A percentile compares a stretch with the other conserved stretches of the same genome.
Conservation (phyloP, 805 yeast genomes). For the Zygosaccharomyces bisporus region DNA sequence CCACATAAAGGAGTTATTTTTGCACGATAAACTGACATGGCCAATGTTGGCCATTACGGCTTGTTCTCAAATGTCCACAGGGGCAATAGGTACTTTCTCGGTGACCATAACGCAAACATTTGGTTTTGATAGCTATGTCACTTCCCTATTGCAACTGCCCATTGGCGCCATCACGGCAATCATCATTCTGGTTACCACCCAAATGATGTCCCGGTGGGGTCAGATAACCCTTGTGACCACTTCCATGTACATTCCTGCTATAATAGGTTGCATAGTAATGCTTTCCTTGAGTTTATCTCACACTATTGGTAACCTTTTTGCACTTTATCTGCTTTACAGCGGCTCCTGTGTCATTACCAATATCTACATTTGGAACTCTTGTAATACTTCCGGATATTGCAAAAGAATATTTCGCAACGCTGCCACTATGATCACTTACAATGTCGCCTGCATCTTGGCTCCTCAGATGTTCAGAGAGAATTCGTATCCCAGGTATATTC, state of each 20-base stretch:
- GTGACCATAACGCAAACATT: conserved; percentile 50
- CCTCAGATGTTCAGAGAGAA: conserved; percentile 56
- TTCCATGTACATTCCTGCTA: conserved; percentile 44
- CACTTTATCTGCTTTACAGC: conserved; percentile 50
- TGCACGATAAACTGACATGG: conserved; percentile 48
- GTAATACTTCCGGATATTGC: conserved; percentile 61
- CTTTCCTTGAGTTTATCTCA: conserved; percentile 35
- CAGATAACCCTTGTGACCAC: conserved; percentile 38
- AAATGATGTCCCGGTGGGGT: conserved; percentile 37
- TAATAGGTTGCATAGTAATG: conserved; percentile 48
- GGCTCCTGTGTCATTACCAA: conserved; percentile 56
- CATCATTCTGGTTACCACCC: conserved; percentile 40
- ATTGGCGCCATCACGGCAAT: conserved; percentile 49
- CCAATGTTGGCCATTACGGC: conserved; percentile 46
- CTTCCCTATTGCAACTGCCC: conserved; percentile 54
- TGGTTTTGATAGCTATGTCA: conserved; percentile 44
- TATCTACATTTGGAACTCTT: conserved; percentile 57
- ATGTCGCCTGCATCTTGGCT: conserved; percentile 56
- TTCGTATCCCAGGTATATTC: conserved; percentile 50
- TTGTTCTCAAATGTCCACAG: conserved; percentile 47
- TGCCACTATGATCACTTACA: conserved; percentile 54
- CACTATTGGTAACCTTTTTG: conserved; percentile 46
- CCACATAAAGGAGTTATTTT: conserved; percentile 47
- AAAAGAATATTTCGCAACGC: conserved; percentile 53
- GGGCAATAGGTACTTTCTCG: conserved; percentile 51